A percentile compares a stretch with the other conserved stretches of the same genome.
phyloP scores from a whole-genome alignment of 257 asterid species.

The Echites panduratus region DNA sequence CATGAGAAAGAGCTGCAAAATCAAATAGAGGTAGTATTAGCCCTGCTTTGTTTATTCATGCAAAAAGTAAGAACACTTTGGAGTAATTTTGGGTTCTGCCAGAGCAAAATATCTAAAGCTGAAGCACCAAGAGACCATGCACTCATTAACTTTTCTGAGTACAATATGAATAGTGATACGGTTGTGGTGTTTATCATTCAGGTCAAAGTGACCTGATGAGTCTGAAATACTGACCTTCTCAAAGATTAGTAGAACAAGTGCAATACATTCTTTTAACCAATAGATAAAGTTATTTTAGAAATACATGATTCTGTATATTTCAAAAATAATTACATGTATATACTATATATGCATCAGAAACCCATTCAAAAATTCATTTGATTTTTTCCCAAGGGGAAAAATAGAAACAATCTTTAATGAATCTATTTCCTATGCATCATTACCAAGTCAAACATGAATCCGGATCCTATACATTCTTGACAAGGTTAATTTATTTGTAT shows the following conservation, averaged over 20 bases:
- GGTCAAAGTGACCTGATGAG: neutral
- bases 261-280: too few relatives aligned
- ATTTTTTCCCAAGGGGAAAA: neutral
- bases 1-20: slow-evolving; percentile 63
- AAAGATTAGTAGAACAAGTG: neutral
- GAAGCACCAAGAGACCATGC: neutral
- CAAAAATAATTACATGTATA: neutral
- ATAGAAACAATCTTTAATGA: neutral
- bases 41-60: neutral
- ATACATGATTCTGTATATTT: neutral
- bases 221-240: neutral
- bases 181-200: neutral
- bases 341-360: neutral
- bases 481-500: neutral
- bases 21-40: slow-evolving; percentile 3
- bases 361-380: neutral
- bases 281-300: neutral
- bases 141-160: neutral
- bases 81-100: neutral
- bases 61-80: neutral
- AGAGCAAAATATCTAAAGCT: neutral
- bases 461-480: neutral
- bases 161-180: neutral
- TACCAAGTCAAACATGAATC: neutral
- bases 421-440: neutral